Evolutionary conservation across 768 basidiomycete species (phyloP), one percentile per base, ranked within the genome.

Genomic region (Clitopilus hobsonii): DNA sequence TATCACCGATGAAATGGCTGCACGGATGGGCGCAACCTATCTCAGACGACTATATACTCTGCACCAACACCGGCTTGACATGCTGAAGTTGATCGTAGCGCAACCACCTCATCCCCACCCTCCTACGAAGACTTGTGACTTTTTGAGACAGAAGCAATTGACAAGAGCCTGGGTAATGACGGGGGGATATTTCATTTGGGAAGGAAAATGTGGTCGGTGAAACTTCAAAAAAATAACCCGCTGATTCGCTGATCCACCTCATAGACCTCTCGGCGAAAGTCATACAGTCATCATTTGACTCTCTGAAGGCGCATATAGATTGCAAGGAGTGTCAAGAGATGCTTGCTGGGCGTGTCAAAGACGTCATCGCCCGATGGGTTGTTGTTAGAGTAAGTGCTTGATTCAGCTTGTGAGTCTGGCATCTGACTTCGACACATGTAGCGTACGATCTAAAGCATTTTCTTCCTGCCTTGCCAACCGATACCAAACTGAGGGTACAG

Each of bases 21-120:
- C 63, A 25, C 66, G 64, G 29, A 83, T 84, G 56, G 81, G 82
- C 11, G 70, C 82, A 1, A 58, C 73, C 28, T 84, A 83, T 62
- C 61, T 83, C 57, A 81, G 78, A 55, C 74, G 77, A 30, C 69
- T 83, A 16, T 79, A 83, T 63, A 78, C 75, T 62, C 67, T 84
- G 32, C 82, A 83, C 56, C 72, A 81, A 38, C 79, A 79, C 14
- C 78, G 81, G 11, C 63, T 75, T 22, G 82, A 83, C 53, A 79
- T 79, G 22, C 74, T 83, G 38, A 84, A 83, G 60, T 74, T 77
- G 13, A 68, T 83, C 20, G 67, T 83, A 18, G 27, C 30, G 8
- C 25, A 26, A 6, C 62, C 61, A 6, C 63, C 63, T 13, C 30
- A 47, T 8, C 54, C 57, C 20, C 62, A 63, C 45, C 47, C 55